Base-by-base conservation (phyloP, 768 basidiomycete genomes). In the Amylocystis lapponica region DNA sequence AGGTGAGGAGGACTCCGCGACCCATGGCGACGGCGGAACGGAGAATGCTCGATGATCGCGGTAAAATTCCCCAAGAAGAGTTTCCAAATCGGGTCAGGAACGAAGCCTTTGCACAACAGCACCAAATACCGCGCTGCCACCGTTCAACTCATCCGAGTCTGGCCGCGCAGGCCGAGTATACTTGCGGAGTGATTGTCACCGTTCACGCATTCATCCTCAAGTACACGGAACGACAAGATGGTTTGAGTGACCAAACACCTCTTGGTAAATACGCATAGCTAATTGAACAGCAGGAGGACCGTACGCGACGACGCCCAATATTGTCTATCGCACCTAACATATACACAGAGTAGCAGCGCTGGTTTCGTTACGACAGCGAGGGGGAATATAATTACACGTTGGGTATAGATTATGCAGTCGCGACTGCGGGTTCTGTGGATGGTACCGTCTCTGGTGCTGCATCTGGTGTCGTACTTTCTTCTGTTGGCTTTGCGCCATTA, bases 1-100 rank as follows among this genome's bases (percentile, higher is more conserved):
- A 78, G 25, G 89, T 84, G 52, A 95, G 76, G 43, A 92, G 74
- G 39, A 85, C 72, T 37, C 86, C 87, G 45, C 88, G 74, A 52
- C 70, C 76, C 74, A 75, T 77, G 23, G 29, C 29, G 31, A 27
- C 30, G 22, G 22, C 14, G 9, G 27, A n/a, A 27, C n/a, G 13
- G 29, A 34, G 31, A 17, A 39, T 16, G 32, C 7, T 39, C 21
- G 31, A 27, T n/a, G 33, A 21, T 25, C 17, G 42, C n/a, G 25
- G 34, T 36, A 43, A 29, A 27, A 16, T 43, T 45, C 27, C 21
- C 12, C 30, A 17, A 27, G 5, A 25, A 7, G 4, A 27, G 14
- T 26, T 45, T 5, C 43, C 36, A 37, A 16, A 25, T 30, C 11
- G 3, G 43, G 43, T 25, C 43, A 45, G 43, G 43, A 19, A 45